Base-by-base conservation (phyloP, 106 monocot genomes). In the Ottelia alismoides region DNA sequence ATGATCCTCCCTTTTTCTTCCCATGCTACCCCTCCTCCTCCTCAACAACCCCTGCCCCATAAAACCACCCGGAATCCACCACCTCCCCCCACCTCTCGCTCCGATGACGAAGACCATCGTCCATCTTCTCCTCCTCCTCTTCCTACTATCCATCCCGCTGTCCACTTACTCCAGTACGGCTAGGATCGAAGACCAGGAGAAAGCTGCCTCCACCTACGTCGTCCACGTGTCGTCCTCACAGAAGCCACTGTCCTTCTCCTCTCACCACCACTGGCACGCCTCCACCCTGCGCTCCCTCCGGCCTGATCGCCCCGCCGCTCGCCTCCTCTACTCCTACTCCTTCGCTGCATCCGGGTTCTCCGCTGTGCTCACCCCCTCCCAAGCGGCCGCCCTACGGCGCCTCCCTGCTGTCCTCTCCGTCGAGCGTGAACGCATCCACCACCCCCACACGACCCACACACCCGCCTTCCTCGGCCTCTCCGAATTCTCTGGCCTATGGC, bases 381-480 rank as follows among this genome's bases (percentile, higher is more conserved):
- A 87, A 44, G 83, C 72, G 45, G 51, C 49, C 12, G 58, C 61
- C 52, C 69, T 89, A 60, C 64, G 61, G 52, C 63, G 55, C 22
- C 66, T 52, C 26, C 74, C 79, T 1, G 30, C 45, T 29, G 56
- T 93, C 51, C 55, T 84, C 45, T 40, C 87, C 61, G 58, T 93
- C 43, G 51, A 61, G 49, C 75, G 60, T 22, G 92, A 93, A 68
- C 67, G 56, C 20, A 40, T 64, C 28, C 81, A 69, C 53, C 61
- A 69, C 11, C 65, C 52, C 23, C 96, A 96, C 72, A 96, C 81
- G 22, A 96, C 88, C 53, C 84, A 62, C 66, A 57, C 94, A 30
- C 88, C 94, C 21, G 32, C 60, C 45, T 96, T 96, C 61, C 84
- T 96, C 63, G 74, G 57, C 48, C 76, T 94, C 29, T 65, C 87